Conservation (phyloP, 331 rosid species). For the Quercus lobata region DNA sequence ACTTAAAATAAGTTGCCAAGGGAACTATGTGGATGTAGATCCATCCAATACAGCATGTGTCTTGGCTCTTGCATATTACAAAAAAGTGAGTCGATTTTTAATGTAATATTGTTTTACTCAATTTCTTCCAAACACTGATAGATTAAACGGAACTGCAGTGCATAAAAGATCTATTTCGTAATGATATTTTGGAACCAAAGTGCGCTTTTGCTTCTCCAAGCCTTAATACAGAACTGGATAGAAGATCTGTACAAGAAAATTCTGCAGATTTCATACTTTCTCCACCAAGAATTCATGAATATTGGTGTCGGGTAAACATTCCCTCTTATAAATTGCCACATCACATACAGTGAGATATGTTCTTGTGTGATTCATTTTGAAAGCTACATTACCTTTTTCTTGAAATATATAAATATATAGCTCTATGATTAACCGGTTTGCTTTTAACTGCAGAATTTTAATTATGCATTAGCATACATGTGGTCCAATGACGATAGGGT, state of each 20-base stretch:
- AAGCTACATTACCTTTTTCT: not conserved
- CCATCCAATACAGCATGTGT: slow-evolving; percentile 11
- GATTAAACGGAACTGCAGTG: slow-evolving; percentile 1
- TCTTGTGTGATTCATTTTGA: too few species aligned
- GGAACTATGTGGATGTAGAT: not conserved
- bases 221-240: not conserved
- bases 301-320: slow-evolving; percentile 18
- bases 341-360: too few species aligned
- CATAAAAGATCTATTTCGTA: not conserved
- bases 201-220: slow-evolving; percentile 15
- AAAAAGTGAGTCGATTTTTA: not conserved
- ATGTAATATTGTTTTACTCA: not conserved
- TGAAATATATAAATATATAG: not conserved
- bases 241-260: not conserved
- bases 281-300: slow-evolving; percentile 2
- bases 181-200: not conserved
- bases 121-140: not conserved
- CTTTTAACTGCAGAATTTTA: slow-evolving; percentile 1
- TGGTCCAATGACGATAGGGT: slow-evolving; percentile 10
- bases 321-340: not conserved
- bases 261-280: not conserved
- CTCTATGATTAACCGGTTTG: not conserved
- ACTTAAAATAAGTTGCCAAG: slow-evolving; percentile 11
- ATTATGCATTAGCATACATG: not conserved
- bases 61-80: slow-evolving; percentile 2